Base-by-base conservation (phyloP, 768 basidiomycete genomes). In the Termitomyces sp. region DNA sequence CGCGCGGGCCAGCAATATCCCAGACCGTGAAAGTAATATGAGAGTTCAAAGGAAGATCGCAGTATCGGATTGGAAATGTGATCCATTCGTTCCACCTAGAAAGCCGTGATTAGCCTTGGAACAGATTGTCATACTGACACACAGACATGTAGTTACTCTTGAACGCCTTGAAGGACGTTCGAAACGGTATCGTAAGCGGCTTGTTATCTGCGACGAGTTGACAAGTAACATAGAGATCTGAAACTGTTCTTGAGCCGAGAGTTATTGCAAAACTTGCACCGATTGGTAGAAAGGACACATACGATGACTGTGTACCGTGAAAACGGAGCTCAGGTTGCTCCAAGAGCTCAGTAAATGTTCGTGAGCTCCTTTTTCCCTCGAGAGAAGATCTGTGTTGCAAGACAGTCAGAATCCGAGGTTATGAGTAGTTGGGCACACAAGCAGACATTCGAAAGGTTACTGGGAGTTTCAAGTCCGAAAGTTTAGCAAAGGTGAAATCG, bases 21-120 rank as follows among this genome's bases (percentile, higher is more conserved):
- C 94, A 98, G 7, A 98, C 88, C 0, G 97, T 98, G 65, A 98
- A 90, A 0, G 90, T 89, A 51, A 99, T 80, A 65, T 97, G 95
- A 1, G 94, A 86, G 68, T 77, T 89, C 47, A 93, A 72, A 0
- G 94, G 93, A n/a, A 99, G 77, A 67, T 97, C 95, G 59, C 94
- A 93, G 63, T 96, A 97, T 29, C 87, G 86, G 66, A 97, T 91
- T 0, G 96, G 96, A 11, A 98, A 75, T 0, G 89, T 87, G 40
- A 99, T 85, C 84, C 89, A 90, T 76, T 98, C 94, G 67, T 98
- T 98, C 96, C 96, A 99, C 19, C 63, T 64, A 57, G 41, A 56
- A 47, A 7, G 25, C 10, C 17, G 41, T 17, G 27, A 54, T 43
- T 23, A 55, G 42, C 21, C 35, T n/a, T 10, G 12, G 25, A 48